These are phyloP conservation scores for Olyra latifolia DNA, from an alignment of 176 grass and related monocot species.

Conservation along the genomic window DNA sequence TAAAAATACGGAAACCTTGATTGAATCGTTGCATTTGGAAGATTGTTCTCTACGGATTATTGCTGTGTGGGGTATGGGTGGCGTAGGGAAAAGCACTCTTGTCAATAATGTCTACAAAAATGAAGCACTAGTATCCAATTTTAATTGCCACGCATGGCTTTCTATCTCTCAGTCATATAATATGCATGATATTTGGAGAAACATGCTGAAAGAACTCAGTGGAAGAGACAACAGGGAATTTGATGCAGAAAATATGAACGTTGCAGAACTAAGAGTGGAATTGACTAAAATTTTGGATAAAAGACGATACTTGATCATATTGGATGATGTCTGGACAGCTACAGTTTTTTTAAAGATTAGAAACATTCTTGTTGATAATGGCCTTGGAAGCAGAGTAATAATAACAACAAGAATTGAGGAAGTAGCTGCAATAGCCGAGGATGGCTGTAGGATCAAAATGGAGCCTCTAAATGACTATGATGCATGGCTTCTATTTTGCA, in stretches of 20 bases:
- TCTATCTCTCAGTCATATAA: no score
- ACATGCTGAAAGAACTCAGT: no score
- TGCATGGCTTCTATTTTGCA: constrained; percentile 48
- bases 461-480: constrained; percentile 7
- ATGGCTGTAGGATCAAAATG: constrained; percentile 27
- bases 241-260: no score
- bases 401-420: constrained; percentile 29
- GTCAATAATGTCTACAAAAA: constrained; percentile 35
- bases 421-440: constrained; percentile 38
- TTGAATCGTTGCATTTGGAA: constrained; percentile 6
- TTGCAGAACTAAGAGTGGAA: no score
- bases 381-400: constrained; percentile 30
- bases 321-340: constrained; percentile 45
- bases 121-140: no score
- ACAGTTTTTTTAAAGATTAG: neutral
- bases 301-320: constrained; percentile 26
- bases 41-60: constrained; percentile 4
- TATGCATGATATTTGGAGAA: no score
- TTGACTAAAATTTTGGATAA: no score
- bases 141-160: no score
- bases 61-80: constrained; percentile 59
- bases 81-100: constrained; percentile 54
- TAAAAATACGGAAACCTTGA: constrained; percentile 22
- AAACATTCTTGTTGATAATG: constrained; percentile 1
- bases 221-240: no score